Evolutionary conservation across 805 yeast genomes (phyloP), one percentile per base, ranked within the genome.

Genomic region (Sugiyamaella floridensis): DNA sequence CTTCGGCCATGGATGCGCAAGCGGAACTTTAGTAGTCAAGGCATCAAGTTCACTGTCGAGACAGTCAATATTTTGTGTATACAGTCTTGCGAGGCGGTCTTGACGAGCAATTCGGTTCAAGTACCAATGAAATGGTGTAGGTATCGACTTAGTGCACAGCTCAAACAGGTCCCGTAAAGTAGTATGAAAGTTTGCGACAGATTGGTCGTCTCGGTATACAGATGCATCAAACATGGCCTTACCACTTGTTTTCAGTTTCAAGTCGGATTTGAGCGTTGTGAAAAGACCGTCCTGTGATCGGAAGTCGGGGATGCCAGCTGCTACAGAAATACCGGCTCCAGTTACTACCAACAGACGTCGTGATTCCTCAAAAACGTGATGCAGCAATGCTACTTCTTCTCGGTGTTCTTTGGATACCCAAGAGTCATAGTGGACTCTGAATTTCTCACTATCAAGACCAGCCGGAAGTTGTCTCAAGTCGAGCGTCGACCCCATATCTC

Each of bases 321-420:
- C 85, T 50, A 90, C 93, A 11, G 96, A 87, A 16, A 87, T 80
- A 2, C 97, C 97, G 15, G 97, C 97, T 10, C 97, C 97, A 0
- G 90, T 80, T 28, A 89, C 76, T 28, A 84, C 78, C 1, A 87
- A 75, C 29, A 83, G 71, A 56, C 77, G 76, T 57, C 76, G 79
- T 29, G 90, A 75, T 58, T 83, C 74, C 34, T 64, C 66, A 20
- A 83, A 63, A 0, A 81, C 79, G 63, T 79, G 77, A 51, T 74
- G 75, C 22, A 83, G 60, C 55, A 81, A 78, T 7, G 75, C 71
- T 11, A 80, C 22, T 22, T 67, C 65, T 43, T 60, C 52, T 15
- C 55, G 22, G 20, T 16, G 32, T 28, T 50, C 53, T 20, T 50
- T 28, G 20, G 45, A 32, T 5, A 42, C 51, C 53, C 45, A 26